phyloP scores from a whole-genome alignment of 768 basidiomycete genomes.

The Suillus clintonianus region DNA sequence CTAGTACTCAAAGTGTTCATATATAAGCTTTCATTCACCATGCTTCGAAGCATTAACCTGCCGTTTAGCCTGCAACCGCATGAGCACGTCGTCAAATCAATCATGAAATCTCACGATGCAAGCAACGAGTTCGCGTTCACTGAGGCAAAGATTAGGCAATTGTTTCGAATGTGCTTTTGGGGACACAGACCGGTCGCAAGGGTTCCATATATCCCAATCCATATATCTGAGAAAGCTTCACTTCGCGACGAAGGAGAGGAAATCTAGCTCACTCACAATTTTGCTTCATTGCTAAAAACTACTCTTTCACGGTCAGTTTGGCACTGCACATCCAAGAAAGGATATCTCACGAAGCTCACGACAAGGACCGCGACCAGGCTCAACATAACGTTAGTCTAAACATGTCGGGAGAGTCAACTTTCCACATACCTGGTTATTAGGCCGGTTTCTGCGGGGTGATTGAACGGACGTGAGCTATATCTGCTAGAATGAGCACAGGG shows the following conservation, averaged over 20 bases:
- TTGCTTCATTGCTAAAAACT: background rate
- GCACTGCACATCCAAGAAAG: background rate
- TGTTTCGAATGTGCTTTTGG: background rate
- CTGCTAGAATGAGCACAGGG: background rate
- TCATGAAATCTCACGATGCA: background rate
- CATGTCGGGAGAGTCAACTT: background rate
- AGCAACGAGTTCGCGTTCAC: background rate
- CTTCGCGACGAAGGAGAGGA: background rate
- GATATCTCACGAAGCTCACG: background rate
- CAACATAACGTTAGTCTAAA: background rate
- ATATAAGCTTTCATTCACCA: background rate
- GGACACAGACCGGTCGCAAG: background rate
- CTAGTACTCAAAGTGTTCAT: background rate
- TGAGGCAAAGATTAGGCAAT: background rate
- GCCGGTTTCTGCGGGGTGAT: background rate
- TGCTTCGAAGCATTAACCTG: background rate
- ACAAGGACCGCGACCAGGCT: background rate
- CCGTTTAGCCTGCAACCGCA: background rate
- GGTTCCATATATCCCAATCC: background rate
- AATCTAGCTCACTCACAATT: background rate
- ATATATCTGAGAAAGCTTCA: background rate
- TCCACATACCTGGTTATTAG: background rate
- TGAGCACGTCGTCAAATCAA: background rate
- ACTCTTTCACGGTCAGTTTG: background rate
- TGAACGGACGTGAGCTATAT: too few species aligned